Conservation (phyloP, 768 basidiomycete species). For the Leccinum ochraceum region DNA sequence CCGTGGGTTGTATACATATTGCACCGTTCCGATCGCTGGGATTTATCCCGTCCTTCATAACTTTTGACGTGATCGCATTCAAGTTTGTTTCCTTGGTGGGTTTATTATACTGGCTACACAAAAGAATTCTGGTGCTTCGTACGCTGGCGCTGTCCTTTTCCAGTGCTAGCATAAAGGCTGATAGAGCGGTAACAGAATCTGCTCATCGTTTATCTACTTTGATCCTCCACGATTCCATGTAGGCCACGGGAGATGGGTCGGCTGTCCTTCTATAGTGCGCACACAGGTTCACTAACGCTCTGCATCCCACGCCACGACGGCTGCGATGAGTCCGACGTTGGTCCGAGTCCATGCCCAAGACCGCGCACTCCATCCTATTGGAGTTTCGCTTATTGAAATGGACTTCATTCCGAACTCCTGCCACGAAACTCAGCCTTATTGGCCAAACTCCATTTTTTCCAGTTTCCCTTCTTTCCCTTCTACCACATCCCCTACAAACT, state of each 20-base stretch:
- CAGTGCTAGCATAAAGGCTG: neutral
- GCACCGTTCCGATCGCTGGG: constrained; percentile 41
- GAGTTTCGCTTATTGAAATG: too few relatives aligned
- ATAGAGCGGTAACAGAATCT: constrained; percentile 29
- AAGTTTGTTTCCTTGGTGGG: constrained; percentile 32
- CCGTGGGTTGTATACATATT: constrained; percentile 41
- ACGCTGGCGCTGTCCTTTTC: neutral
- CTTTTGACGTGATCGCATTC: constrained; percentile 42
- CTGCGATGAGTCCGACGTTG: too few relatives aligned
- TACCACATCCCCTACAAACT: constrained; percentile 77
- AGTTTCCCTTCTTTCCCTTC: constrained; percentile 71
- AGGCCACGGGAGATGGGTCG: constrained; percentile 41
- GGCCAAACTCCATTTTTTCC: constrained; percentile 32
- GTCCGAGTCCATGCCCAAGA: too few relatives aligned
- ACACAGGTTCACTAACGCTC: too few relatives aligned
- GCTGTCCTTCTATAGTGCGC: constrained; percentile 21
- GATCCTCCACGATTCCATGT: constrained; percentile 39
- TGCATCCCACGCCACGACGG: too few relatives aligned
- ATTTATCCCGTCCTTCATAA: constrained; percentile 42
- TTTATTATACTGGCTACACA: too few relatives aligned
- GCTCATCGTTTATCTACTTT: constrained; percentile 43
- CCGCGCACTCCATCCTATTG: too few relatives aligned
- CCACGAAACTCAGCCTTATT: too few relatives aligned
- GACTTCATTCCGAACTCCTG: too few relatives aligned
- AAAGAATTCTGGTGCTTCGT: too few relatives aligned